A percentile compares a stretch with the other conserved stretches of the same genome.
Evolutionary conservation across 2,329 filamentous ascomycete genomes (phyloP).

Genomic region (Xylaria sp.): DNA sequence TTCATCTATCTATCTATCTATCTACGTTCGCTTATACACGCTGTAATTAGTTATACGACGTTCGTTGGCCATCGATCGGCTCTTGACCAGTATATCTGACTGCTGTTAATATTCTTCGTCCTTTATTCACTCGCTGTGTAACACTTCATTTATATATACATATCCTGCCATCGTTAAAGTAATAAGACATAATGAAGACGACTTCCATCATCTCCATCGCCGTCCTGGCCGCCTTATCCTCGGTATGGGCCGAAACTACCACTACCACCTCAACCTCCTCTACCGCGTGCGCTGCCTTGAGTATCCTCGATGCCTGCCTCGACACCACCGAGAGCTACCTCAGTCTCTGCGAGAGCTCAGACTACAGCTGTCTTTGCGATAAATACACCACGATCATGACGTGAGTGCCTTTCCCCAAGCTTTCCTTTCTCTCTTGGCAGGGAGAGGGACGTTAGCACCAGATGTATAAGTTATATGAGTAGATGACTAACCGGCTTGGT

Average conservation of each 20-base stretch:
- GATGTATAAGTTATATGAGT: background rate
- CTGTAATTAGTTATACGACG: conserved; percentile 1
- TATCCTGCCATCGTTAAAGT: background rate
- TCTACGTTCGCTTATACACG: conserved; percentile 19
- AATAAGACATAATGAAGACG: conserved; percentile 42
- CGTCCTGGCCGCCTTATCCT: conserved; percentile 41
- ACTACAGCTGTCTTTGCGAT: conserved; percentile 65
- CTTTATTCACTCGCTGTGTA: conserved; percentile 4
- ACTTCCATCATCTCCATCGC: conserved; percentile 40
- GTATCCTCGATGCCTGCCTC: conserved; percentile 54
- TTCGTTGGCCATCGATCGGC: conserved; percentile 15
- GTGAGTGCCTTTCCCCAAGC: conserved; percentile 48
- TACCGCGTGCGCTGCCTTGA: conserved; percentile 49
- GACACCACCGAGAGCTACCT: conserved; percentile 51
- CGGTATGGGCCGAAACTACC: conserved; percentile 33
- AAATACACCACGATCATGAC: conserved; percentile 64
- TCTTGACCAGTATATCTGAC: background rate
- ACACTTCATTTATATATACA: conserved; percentile 3
- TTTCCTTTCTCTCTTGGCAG: background rate
- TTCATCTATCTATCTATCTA: background rate
- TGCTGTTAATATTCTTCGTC: background rate
- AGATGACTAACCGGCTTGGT: background rate
- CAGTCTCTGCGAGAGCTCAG: conserved; percentile 48
- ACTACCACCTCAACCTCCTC: conserved; percentile 18
- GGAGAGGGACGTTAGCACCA: background rate